Evolutionary conservation across 495 filamentous ascomycete genomes (phyloP).

Genomic region (Neurospora sublineolata): DNA sequence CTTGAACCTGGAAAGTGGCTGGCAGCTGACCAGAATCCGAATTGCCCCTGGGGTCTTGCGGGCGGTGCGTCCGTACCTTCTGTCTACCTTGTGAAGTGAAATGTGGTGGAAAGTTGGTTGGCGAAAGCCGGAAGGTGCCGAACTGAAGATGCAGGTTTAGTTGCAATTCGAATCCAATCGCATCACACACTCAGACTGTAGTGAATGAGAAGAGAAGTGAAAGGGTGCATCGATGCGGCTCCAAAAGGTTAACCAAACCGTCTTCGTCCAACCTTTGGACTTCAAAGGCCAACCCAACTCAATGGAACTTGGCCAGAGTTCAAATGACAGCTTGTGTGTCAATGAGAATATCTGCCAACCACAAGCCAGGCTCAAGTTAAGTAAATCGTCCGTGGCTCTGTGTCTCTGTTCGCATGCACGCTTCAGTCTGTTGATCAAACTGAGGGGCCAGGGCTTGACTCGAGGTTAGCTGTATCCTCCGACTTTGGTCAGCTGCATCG

Average conservation of each 20-base stretch:
- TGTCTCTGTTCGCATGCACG: neutral
- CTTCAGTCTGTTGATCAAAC: neutral
- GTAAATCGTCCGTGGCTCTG: neutral
- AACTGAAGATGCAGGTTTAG: neutral
- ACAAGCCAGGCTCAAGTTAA: neutral
- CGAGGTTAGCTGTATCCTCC: neutral
- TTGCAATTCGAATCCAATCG: neutral
- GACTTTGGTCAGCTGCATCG: neutral
- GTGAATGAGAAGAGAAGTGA: neutral
- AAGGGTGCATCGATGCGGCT: neutral
- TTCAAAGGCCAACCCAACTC: neutral
- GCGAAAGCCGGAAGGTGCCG: neutral
- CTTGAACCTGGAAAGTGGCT: too few species aligned
- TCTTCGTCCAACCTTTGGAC: neutral
- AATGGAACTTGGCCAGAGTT: neutral
- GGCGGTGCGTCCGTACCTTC: neutral
- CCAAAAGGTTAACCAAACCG: neutral
- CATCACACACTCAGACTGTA: neutral
- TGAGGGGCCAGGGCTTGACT: neutral
- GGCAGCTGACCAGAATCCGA: neutral
- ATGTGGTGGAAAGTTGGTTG: neutral
- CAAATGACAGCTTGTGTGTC: neutral
- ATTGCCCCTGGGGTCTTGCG: neutral
- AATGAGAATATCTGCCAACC: neutral
- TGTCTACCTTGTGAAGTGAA: neutral